Evolutionary conservation across 345 rosid species (phyloP).

Genomic region (Eucalyptus caleyi): DNA sequence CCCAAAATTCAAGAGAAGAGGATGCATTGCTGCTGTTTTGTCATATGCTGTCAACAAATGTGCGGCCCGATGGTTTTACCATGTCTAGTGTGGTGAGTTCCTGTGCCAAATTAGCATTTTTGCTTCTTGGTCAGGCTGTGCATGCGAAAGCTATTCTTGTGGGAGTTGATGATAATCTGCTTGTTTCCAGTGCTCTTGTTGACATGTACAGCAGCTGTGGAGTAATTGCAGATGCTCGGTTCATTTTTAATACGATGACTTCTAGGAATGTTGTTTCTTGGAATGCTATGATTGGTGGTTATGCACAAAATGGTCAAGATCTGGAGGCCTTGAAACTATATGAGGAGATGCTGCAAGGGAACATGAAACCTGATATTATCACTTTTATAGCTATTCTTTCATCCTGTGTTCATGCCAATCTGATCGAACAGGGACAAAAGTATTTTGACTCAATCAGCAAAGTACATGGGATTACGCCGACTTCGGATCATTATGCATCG

Average conservation of each 20-base stretch:
- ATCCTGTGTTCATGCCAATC: slow-evolving; percentile 40
- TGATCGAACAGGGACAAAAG: slow-evolving; percentile 32
- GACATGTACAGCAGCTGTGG: slow-evolving; percentile 58
- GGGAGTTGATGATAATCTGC: slow-evolving; percentile 30
- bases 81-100: slow-evolving; percentile 40
- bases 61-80: slow-evolving; percentile 28
- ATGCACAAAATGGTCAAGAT: slow-evolving; percentile 46
- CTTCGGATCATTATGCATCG: slow-evolving; percentile 37
- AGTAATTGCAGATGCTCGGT: slow-evolving; percentile 23
- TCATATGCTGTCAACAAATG: slow-evolving; percentile 25
- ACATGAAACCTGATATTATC: slow-evolving; percentile 32
- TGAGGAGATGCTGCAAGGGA: slow-evolving; percentile 27
- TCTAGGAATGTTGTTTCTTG: slow-evolving; percentile 32
- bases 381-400: slow-evolving; percentile 48
- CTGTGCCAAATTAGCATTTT: slow-evolving; percentile 42
- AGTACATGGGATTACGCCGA: slow-evolving; percentile 18
- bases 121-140: slow-evolving; percentile 32
- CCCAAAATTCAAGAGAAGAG: slow-evolving; percentile 44
- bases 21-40: slow-evolving; percentile 31
- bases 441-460: slow-evolving; percentile 36
- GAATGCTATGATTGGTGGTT: slow-evolving; percentile 50
- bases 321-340: slow-evolving; percentile 35
- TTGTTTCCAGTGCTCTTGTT: slow-evolving; percentile 42
- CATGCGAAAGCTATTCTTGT: slow-evolving; percentile 34
- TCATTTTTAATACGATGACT: slow-evolving; percentile 24